These are phyloP conservation scores for Bacidia rubella DNA, from an alignment of 495 filamentous ascomycete genomes.

Conservation along the genomic window DNA sequence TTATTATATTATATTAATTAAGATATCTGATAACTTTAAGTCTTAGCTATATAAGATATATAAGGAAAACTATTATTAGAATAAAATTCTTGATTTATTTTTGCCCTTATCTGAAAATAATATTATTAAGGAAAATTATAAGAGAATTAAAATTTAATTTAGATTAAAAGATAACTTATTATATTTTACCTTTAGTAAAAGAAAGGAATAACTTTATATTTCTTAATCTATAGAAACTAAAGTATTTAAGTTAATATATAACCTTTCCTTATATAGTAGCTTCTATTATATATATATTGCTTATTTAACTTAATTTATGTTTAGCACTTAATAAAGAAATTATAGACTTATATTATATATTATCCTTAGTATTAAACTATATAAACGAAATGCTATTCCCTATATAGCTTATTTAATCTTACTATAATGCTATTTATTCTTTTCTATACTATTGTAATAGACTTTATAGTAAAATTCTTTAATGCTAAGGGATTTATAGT, in stretches of 20 bases:
- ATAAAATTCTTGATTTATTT: background rate
- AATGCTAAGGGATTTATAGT: background rate
- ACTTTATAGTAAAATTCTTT: slow-evolving; percentile 1
- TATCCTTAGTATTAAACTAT: slow-evolving; percentile 3
- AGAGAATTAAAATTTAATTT: background rate
- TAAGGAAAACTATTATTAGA: background rate
- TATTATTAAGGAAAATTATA: background rate
- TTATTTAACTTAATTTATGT: background rate
- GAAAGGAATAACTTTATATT: background rate
- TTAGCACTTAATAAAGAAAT: slow-evolving; percentile 1
- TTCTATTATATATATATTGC: background rate
- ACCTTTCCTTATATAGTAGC: background rate
- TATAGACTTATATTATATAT: background rate
- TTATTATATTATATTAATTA: slow-evolving; percentile 1
- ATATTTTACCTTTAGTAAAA: background rate
- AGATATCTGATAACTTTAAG: background rate
- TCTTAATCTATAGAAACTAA: background rate
- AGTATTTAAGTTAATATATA: background rate
- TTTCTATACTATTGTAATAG: background rate
- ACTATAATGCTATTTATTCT: background rate
- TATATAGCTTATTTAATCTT: slow-evolving; percentile 5
- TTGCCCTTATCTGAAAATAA: background rate
- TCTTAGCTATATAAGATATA: background rate
- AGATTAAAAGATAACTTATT: background rate
- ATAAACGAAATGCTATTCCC: background rate